Conservation (phyloP, 1,284 basidiomycete species). For the Leucocoprinus gongylophorus region DNA sequence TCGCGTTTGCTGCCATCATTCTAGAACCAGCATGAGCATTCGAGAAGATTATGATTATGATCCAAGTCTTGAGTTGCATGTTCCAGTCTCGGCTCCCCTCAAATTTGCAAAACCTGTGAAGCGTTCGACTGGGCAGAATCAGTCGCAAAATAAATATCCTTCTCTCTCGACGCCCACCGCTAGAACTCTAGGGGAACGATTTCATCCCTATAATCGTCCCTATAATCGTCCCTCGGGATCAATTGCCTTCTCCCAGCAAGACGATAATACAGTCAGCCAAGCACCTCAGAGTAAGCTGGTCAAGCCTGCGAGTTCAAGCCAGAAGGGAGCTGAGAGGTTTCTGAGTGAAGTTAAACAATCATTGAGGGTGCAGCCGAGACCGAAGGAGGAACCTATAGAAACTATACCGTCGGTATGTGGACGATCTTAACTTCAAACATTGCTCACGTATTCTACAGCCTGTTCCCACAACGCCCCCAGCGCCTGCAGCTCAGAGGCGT, state of each 20-base stretch:
- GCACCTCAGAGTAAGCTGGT: neutral
- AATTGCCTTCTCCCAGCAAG: neutral
- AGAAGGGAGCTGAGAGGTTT: constrained; percentile 5
- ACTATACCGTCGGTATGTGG: neutral
- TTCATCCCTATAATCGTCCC: constrained; percentile 5
- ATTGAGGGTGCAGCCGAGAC: neutral
- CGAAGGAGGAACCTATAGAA: neutral
- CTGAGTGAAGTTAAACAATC: constrained; percentile 3
- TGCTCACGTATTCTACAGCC: neutral
- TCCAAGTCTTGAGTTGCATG: neutral
- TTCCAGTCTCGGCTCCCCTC: neutral
- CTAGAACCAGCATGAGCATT: constrained; percentile 5
- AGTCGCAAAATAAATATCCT: neutral
- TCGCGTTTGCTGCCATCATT: neutral
- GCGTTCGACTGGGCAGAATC: neutral
- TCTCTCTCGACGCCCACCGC: neutral
- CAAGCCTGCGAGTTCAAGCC: neutral
- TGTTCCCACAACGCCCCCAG: neutral
- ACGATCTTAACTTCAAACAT: neutral
- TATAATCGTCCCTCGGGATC: neutral
- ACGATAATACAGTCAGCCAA: neutral
- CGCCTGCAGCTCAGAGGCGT: neutral
- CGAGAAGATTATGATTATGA: constrained; percentile 6
- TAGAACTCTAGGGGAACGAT: neutral
- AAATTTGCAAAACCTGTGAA: neutral